Conservation (phyloP, 2,329 filamentous ascomycete species). For the Emmonsia crescens region DNA sequence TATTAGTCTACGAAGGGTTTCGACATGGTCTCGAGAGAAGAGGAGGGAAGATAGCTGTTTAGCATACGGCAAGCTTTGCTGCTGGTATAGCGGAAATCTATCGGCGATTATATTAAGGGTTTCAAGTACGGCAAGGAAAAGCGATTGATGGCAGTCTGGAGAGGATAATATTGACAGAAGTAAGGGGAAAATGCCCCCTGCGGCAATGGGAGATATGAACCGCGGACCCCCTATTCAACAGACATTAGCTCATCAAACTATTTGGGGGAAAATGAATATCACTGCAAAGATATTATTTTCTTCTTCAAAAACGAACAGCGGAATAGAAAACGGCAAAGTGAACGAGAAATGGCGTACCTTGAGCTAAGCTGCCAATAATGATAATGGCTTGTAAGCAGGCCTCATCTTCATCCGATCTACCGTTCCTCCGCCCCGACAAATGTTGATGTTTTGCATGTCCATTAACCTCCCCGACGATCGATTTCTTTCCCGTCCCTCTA, state of each 20-base stretch:
- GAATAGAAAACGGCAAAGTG: neutral
- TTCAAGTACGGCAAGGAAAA: slow-evolving; percentile 63
- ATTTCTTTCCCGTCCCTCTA: slow-evolving; percentile 28
- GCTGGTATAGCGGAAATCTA: slow-evolving; percentile 47
- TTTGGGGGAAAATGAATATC: neutral
- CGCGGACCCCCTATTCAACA: slow-evolving; percentile 58
- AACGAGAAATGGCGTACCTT: slow-evolving; percentile 47
- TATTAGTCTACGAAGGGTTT: slow-evolving; percentile 55
- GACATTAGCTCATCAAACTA: neutral
- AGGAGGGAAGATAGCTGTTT: slow-evolving; percentile 50
- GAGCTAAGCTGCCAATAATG: slow-evolving; percentile 73
- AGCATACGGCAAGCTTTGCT: slow-evolving; percentile 40
- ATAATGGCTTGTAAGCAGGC: slow-evolving; percentile 69
- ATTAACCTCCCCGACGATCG: slow-evolving; percentile 20
- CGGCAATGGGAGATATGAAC: slow-evolving; percentile 64
- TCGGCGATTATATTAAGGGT: slow-evolving; percentile 62
- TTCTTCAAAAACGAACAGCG: neutral
- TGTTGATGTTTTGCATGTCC: slow-evolving; percentile 12
- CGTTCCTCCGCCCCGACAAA: slow-evolving; percentile 42
- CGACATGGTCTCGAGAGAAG: slow-evolving; percentile 52
- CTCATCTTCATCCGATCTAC: slow-evolving; percentile 49
- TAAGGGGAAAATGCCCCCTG: slow-evolving; percentile 55
- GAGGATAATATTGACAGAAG: slow-evolving; percentile 62
- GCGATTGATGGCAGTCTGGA: slow-evolving; percentile 49
- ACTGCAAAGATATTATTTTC: neutral